phyloP scores from a whole-genome alignment of 139 green algal species.

The Chlorokybus atmophyticus region DNA sequence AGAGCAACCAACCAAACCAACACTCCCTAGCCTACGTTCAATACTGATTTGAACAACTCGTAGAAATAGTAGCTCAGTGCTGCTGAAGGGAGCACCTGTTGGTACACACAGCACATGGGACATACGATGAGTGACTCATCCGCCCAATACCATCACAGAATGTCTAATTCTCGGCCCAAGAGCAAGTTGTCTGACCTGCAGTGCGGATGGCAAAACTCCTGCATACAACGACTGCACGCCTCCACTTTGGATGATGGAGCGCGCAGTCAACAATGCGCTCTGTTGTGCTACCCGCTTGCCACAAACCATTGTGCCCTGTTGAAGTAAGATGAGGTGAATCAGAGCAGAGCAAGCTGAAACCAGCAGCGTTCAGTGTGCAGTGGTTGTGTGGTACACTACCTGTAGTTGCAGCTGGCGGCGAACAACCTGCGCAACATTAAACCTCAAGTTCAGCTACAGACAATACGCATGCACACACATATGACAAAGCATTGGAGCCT shows the following conservation, averaged over 20 bases:
- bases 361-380: too few species aligned
- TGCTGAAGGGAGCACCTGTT: constrained; percentile 39
- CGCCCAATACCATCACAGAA: too few species aligned
- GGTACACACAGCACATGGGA: too few species aligned
- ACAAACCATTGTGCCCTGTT: not conserved
- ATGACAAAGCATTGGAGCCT: too few species aligned
- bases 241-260: constrained; percentile 7
- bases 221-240: constrained; percentile 34
- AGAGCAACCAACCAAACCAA: too few species aligned
- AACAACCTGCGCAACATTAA: too few species aligned
- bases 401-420: constrained; percentile 57
- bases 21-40: too few species aligned
- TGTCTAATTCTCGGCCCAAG: too few species aligned
- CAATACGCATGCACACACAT: too few species aligned
- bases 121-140: too few species aligned
- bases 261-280: not conserved
- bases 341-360: not conserved
- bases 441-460: too few species aligned
- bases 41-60: constrained; percentile 21
- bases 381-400: not conserved
- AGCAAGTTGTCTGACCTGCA: too few species aligned
- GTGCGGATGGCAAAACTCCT: constrained; percentile 23
- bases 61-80: constrained; percentile 40
- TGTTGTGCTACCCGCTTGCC: constrained; percentile 1
- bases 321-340: not conserved